Conservation (phyloP, 2,329 filamentous ascomycete genomes). For the Colletotrichum brevisporum region DNA sequence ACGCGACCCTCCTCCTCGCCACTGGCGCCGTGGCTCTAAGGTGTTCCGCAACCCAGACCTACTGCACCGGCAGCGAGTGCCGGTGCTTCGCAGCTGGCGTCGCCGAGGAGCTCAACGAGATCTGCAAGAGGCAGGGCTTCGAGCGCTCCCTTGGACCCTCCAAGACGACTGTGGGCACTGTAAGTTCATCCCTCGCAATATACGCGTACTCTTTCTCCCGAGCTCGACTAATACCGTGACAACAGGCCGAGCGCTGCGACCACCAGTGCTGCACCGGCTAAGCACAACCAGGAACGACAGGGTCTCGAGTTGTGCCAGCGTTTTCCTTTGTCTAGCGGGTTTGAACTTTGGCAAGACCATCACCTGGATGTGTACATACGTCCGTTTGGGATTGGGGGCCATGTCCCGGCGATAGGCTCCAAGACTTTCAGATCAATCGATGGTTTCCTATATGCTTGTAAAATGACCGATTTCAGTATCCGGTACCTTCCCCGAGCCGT, state of each 20-base stretch:
- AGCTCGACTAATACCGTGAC: not conserved
- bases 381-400: no score
- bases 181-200: not conserved
- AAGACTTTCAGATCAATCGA: no score
- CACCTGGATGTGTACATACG: no score
- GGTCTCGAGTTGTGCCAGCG: not conserved
- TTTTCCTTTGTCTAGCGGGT: no score
- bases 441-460: no score
- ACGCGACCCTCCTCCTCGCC: not conserved
- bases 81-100: slow-evolving; percentile 1
- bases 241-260: slow-evolving; percentile 11
- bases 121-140: slow-evolving; percentile 5
- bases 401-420: no score
- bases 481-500: fast-evolving
- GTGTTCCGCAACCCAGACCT: not conserved
- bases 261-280: slow-evolving; percentile 29
- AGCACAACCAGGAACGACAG: not conserved
- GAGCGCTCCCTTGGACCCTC: slow-evolving; percentile 21
- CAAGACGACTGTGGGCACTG: not conserved
- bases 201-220: no score
- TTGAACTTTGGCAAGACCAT: no score
- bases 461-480: no score
- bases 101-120: not conserved
- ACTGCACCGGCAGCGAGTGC: slow-evolving; percentile 14
- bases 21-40: slow-evolving; percentile 1